Base-by-base conservation (phyloP, 2,329 filamentous ascomycete genomes). In the Aspergillus ustus region DNA sequence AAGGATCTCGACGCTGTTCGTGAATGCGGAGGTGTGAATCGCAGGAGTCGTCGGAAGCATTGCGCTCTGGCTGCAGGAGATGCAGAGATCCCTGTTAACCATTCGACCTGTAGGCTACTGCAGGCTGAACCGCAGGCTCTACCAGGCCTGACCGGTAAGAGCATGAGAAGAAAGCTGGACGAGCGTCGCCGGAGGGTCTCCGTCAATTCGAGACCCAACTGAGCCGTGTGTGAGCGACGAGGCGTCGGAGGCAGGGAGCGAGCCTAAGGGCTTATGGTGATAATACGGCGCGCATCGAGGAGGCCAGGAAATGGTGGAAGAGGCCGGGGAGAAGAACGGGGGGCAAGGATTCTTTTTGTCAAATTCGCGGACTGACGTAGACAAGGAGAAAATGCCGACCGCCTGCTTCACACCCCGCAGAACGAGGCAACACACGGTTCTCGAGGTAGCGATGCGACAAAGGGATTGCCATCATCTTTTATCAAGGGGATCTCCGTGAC, bases 71-170 rank as follows among this genome's bases (percentile, higher is more conserved):
- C 55, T 50, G 63, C 44, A 44, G 60, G 53, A 62, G 57, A 67
- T 37, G 44, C 37, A 58, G 61, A 60, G 13, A 65, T 63, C 46
- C 63, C 59, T 44, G 66, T 67, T 57, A 70, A 52, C 29, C 62
- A 64, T 50, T 67, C 63, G 64, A 65, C 55, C 65, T 68, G 71
- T 67, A 74, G 70, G 65, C 70, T 70, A 66, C 70, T 74, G 73
- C 72, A 72, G 70, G 69, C 62, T 54, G 67, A 60, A 70, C 69
- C 72, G 73, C 71, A 73, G 72, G 71, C 69, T 72, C 73, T 68
- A 70, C 68, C 57, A 22, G 68, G 59, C 52, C 70, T 57, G 60
- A 63, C 72, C 67, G 73, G 67, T 65, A 69, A 51, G 64, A 72
- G 68, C 75, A 77, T 77, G 67, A 64, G 67, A 65, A 66, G 63